A percentile compares a stretch with the other conserved stretches of the same genome.
phyloP scores from a whole-genome alignment of 2,329 filamentous ascomycete genomes.

The Septoria linicola region DNA sequence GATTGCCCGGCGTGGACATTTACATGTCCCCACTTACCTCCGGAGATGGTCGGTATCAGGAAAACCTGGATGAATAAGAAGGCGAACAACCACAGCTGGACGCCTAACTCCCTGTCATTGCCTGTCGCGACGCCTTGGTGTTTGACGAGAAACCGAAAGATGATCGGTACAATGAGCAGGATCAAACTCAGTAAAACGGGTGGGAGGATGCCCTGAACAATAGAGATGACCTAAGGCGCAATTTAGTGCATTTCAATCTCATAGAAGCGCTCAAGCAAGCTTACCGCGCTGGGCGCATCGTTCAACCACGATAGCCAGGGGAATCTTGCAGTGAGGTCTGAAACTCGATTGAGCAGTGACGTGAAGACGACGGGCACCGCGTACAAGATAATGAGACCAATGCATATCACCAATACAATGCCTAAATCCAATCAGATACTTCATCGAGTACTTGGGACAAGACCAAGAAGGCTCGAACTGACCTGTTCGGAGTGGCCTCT shows the following conservation, averaged over 20 bases:
- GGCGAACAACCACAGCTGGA: conserved; percentile 88
- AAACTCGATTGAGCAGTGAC: conserved; percentile 75
- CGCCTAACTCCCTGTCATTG: conserved; percentile 72
- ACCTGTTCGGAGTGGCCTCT: conserved; percentile 70
- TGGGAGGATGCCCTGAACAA: conserved; percentile 84
- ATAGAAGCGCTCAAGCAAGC: too few relatives aligned
- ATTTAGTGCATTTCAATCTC: too few relatives aligned
- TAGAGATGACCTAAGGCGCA: conserved; percentile 51
- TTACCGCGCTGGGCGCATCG: conserved; percentile 54
- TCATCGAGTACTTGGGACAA: neutral
- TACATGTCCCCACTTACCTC: conserved; percentile 63
- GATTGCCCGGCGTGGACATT: too few relatives aligned
- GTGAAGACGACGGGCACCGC: conserved; percentile 88
- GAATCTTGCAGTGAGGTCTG: conserved; percentile 63
- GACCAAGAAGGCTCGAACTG: neutral
- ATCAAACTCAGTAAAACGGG: conserved; percentile 73
- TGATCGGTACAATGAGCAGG: conserved; percentile 75
- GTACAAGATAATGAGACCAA: conserved; percentile 81
- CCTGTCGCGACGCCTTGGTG: conserved; percentile 81
- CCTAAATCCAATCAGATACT: conserved; percentile 19
- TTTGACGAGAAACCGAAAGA: conserved; percentile 70
- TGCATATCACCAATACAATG: conserved; percentile 63
- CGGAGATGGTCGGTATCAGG: conserved; percentile 83
- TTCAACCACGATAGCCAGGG: conserved; percentile 70
- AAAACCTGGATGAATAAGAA: conserved; percentile 96